phyloP scores from a whole-genome alignment of 148 eudicot species.

The Linanthus parryae region DNA sequence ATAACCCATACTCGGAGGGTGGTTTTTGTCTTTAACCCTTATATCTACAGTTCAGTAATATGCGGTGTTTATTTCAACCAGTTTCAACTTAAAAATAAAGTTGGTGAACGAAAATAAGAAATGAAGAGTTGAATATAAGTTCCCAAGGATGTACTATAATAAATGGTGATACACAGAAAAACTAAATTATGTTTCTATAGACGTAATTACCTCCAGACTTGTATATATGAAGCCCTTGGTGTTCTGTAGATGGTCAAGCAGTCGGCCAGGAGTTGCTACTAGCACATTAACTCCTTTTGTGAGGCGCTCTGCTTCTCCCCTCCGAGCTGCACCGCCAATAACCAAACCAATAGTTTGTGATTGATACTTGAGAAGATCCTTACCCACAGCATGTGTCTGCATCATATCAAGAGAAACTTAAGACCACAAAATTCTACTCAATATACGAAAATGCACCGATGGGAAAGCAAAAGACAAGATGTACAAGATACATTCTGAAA shows the following conservation, averaged over 20 bases:
- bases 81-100: too few species aligned
- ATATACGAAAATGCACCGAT: neutral
- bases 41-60: too few species aligned
- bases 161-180: too few species aligned
- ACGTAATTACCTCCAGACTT: conserved; percentile 50
- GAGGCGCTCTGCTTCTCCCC: conserved; percentile 77
- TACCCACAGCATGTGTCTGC: conserved; percentile 90
- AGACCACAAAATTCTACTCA: neutral
- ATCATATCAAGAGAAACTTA: conserved; percentile 8
- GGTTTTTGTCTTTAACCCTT: too few species aligned
- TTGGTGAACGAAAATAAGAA: too few species aligned
- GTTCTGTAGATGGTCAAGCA: conserved; percentile 85
- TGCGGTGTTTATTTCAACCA: too few species aligned
- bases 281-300: conserved; percentile 76
- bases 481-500: too few species aligned
- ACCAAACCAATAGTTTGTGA: conserved; percentile 85
- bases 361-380: conserved; percentile 76
- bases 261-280: conserved; percentile 91
- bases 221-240: conserved; percentile 79
- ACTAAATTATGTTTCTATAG: neutral
- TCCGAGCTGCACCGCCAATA: conserved; percentile 77
- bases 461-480: too few species aligned
- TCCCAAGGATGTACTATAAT: too few species aligned
- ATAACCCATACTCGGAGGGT: too few species aligned
- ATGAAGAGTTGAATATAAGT: too few species aligned